phyloP scores from a whole-genome alignment of 2,329 filamentous ascomycete genomes.

The Colletotrichum tamarilloi region DNA sequence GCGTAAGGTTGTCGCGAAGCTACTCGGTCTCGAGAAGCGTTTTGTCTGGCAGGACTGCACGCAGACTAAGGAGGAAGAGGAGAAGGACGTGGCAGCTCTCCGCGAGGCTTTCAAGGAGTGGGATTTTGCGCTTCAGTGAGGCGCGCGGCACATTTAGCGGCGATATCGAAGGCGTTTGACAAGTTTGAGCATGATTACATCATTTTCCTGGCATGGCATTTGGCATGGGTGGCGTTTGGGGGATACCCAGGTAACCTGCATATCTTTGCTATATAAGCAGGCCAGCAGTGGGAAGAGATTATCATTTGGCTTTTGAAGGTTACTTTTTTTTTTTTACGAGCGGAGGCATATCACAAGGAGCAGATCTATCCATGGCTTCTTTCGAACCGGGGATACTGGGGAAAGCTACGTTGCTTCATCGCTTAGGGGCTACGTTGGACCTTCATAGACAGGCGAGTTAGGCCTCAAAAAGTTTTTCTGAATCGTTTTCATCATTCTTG shows the following conservation, averaged over 20 bases:
- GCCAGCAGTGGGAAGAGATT: not conserved
- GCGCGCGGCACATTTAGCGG: too few relatives aligned
- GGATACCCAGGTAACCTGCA: conserved; percentile 31
- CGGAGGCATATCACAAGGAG: not conserved
- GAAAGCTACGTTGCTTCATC: not conserved
- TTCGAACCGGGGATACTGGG: not conserved
- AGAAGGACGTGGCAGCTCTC: conserved; percentile 80
- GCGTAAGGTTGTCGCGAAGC: conserved; percentile 86
- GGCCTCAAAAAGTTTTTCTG: not conserved
- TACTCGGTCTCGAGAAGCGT: conserved; percentile 83
- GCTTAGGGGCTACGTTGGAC: not conserved
- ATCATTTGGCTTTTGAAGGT: not conserved
- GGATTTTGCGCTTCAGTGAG: conserved; percentile 75
- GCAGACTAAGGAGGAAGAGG: conserved; percentile 83
- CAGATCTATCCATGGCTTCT: not conserved
- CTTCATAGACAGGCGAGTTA: not conserved
- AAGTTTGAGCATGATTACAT: not conserved
- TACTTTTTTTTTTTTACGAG: not conserved
- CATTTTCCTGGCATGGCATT: conserved; percentile 19
- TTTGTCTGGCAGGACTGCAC: conserved; percentile 86
- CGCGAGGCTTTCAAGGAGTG: conserved; percentile 85
- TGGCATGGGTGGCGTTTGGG: conserved; percentile 31
- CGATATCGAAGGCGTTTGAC: too few relatives aligned
- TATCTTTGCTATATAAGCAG: conserved; percentile 11
- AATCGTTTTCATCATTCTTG: not conserved